Evolutionary conservation across 1,139 yeast genomes (phyloP), one percentile per base, ranked within the genome.

Genomic region (Geotrichum carabidarum): DNA sequence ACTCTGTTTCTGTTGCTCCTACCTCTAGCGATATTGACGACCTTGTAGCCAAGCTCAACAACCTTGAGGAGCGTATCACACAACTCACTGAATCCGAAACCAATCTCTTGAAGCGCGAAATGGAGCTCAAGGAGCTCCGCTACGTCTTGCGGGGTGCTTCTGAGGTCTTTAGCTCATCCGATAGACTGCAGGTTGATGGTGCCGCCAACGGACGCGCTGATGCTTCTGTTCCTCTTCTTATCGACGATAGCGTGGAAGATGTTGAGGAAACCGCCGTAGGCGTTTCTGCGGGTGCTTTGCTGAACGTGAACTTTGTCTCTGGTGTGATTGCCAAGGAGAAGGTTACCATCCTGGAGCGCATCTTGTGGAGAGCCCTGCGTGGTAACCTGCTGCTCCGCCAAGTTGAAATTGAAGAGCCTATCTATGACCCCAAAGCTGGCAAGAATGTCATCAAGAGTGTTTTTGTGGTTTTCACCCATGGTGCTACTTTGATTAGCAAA

Each of bases 341-440:
- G 67, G 81, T 86, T 48, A 77, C 77, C 40, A 76, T 85, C 5
- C 74, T 93, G 63, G 95, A 89, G 69, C 88, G 89, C 64, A 90
- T 94, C 55, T 75, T 91, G 60, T 93, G 98, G 98, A 81, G 99
- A 71, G 83, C 86, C 4, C 78, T 93, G 63, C 82, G 96, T 70
- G 97, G 99, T 67, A 91, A 91, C 70, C 76, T 91, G 64, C 85
- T 79, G 66, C 81, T 88, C 72, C 83, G 83, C 63, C 81, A 83
- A 60, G 80, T 82, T 59, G 91, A 84, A 61, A 77, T 91, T 59
- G 74, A 77, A 3, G 86, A 83, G 61, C 80, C 82, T 12, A 70
- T 81, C 45, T 75, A 76, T 56, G 84, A 82, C 56, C 71, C 77
- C 27, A 74, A 75, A 54, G 68, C 79, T 12, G 75, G 79, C 54